These are phyloP conservation scores for Aspergillus campestris DNA, from an alignment of 495 filamentous ascomycete genomes.

Conservation along the genomic window DNA sequence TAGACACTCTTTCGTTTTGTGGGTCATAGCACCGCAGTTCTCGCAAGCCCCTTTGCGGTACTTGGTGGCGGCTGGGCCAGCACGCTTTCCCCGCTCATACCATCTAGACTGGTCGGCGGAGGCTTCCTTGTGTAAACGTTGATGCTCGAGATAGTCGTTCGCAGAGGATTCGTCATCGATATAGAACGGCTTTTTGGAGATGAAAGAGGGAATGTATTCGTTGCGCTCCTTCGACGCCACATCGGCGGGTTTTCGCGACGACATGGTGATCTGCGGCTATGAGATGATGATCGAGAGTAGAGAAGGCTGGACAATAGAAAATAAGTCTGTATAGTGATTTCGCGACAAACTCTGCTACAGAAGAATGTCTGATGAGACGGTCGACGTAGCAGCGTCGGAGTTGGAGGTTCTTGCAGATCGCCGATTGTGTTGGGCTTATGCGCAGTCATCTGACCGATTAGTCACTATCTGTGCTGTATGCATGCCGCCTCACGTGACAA, in stretches of 20 bases:
- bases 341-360: no score
- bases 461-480: no score
- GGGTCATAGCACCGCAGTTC: slow-evolving; percentile 95
- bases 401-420: neutral
- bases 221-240: slow-evolving; percentile 68
- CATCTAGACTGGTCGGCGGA: slow-evolving; percentile 64
- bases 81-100: slow-evolving; percentile 80
- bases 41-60: slow-evolving; percentile 97
- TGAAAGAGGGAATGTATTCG: slow-evolving; percentile 98
- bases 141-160: slow-evolving; percentile 93
- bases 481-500: slow-evolving; percentile 20
- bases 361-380: no score
- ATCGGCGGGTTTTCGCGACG: slow-evolving; percentile 45
- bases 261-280: slow-evolving; percentile 19
- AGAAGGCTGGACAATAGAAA: neutral
- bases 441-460: no score
- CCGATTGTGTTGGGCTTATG: no score
- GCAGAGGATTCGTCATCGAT: slow-evolving; percentile 69
- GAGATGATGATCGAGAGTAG: neutral
- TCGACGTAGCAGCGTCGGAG: neutral
- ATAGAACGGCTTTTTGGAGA: slow-evolving; percentile 97
- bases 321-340: neutral
- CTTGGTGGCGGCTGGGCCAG: slow-evolving; percentile 81
- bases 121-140: slow-evolving; percentile 66
- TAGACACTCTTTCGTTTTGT: slow-evolving; percentile 90